phyloP scores from a whole-genome alignment of 2,329 filamentous ascomycete species.

The Tolypocladium amazonense region DNA sequence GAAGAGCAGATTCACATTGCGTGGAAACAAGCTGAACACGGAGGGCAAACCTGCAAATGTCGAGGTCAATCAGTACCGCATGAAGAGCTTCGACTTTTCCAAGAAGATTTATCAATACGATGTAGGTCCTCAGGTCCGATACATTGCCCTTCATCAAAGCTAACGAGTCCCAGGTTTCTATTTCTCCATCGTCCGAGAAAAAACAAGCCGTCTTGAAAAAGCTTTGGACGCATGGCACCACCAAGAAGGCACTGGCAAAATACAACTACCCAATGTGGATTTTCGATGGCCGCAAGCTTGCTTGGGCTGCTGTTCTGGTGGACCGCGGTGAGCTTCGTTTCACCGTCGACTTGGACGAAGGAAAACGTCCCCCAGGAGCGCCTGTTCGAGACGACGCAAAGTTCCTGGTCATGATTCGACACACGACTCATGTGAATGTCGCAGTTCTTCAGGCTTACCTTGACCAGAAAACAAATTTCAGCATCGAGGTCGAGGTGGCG shows the following conservation, averaged over 20 bases:
- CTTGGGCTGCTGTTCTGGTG: constrained; percentile 50
- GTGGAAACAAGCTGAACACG: constrained; percentile 37
- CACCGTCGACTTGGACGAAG: constrained; percentile 62
- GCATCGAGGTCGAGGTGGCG: constrained; percentile 61
- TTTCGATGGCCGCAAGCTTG: constrained; percentile 75
- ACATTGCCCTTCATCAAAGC: background rate
- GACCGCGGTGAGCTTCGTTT: constrained; percentile 41
- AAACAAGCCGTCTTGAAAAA: constrained; percentile 56
- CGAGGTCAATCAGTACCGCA: constrained; percentile 65
- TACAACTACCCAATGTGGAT: constrained; percentile 46
- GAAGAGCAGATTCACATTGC: constrained; percentile 23
- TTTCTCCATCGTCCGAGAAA: constrained; percentile 55
- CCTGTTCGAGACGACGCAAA: constrained; percentile 28
- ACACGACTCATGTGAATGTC: constrained; percentile 60
- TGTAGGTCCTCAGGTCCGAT: constrained; percentile 40
- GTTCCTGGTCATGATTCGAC: constrained; percentile 51
- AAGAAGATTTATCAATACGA: constrained; percentile 73
- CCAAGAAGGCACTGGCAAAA: constrained; percentile 43
- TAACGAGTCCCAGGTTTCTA: constrained; percentile 40
- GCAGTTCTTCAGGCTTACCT: constrained; percentile 57
- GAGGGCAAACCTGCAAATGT: constrained; percentile 44
- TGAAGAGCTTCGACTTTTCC: constrained; percentile 44
- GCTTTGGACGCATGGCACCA: constrained; percentile 57
- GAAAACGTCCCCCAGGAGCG: constrained; percentile 32
- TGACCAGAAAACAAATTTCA: constrained; percentile 44